Evolutionary conservation across 768 basidiomycete species (phyloP), one percentile per base, ranked within the genome.

Genomic region (Ramaria sp.): DNA sequence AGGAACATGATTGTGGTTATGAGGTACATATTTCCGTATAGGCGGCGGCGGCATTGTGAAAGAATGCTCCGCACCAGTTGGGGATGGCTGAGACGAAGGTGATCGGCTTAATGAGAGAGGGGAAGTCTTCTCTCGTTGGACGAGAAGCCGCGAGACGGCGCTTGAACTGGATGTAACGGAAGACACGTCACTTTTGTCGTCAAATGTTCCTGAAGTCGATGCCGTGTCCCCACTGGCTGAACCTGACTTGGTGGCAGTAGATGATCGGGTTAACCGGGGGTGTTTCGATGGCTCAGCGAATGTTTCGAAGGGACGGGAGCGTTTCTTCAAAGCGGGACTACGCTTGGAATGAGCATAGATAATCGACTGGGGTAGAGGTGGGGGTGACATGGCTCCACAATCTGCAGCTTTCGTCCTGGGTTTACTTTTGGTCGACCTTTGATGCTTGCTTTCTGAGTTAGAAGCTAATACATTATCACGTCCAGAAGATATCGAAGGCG

Each of bases 1-100:
- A 20, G 5, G 24, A 30, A 16, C n/a, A 50, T 50, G 34, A 51
- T n/a, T 13, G 16, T 55, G 27, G 28, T 28, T 48, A 55, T 51
- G 28, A 32, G 43, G 38, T 2, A 38, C 52, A 16, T 37, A 42
- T 20, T 38, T 38, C 16, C 59, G 58, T 8, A 57, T 57, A 18
- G 59, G 50, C 16, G 56, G 47, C 42, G 48, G 44, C 37, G 38
- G 54, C 3, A 4, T 3, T 16, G 25, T 1, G 15, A 50, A 20
- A 27, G 2, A 25, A 9, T 43, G 2, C 9, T 5, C 13, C 2
- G 24, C 24, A 48, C 47, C 12, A n/a, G 18, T 43, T 16, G 47
- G 47, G 10, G 47, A 48, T n/a, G 13, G 9, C 47, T 6, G 47
- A 22, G 47, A 25, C 8, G 47, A 48, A 18, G 47, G 28, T 1